Conservation (phyloP, 2,329 filamentous ascomycete species). For the Aspergillus udagawae region DNA sequence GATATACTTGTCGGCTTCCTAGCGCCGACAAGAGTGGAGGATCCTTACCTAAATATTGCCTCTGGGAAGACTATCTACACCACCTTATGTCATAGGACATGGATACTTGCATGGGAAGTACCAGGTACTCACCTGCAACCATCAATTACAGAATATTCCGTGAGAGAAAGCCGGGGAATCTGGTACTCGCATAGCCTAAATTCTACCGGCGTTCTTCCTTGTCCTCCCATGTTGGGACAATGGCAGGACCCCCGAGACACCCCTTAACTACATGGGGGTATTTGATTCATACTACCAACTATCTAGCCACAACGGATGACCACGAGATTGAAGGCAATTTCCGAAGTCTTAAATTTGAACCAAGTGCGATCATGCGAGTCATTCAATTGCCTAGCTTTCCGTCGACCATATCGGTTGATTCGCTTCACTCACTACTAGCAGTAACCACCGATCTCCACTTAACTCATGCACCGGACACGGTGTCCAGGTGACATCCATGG, state of each 20-base stretch:
- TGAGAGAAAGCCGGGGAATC: too few species aligned
- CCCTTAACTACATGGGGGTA: not conserved
- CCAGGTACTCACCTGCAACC: too few species aligned
- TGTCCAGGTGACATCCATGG: not conserved
- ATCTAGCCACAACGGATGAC: not conserved
- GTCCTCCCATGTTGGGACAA: not conserved
- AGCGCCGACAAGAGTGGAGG: not conserved
- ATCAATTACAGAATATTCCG: too few species aligned
- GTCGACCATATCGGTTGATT: slow-evolving; percentile 4
- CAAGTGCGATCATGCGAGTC: slow-evolving; percentile 13
- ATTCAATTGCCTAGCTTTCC: slow-evolving; percentile 9
- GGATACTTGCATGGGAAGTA: too few species aligned
- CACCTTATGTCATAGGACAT: too few species aligned
- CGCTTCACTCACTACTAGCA: not conserved
- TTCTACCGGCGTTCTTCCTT: too few species aligned
- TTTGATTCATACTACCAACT: not conserved
- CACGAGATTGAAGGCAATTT: not conserved
- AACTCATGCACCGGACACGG: slow-evolving; percentile 24
- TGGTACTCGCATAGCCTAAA: not conserved
- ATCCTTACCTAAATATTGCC: not conserved
- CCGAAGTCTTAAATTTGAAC: not conserved
- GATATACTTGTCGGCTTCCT: not conserved
- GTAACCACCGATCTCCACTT: slow-evolving; percentile 17
- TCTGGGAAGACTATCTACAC: too few species aligned
- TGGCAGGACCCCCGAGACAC: not conserved